Evolutionary conservation across 768 basidiomycete species (phyloP), one percentile per base, ranked within the genome.

Genomic region (Cyclocybe cylindracea): DNA sequence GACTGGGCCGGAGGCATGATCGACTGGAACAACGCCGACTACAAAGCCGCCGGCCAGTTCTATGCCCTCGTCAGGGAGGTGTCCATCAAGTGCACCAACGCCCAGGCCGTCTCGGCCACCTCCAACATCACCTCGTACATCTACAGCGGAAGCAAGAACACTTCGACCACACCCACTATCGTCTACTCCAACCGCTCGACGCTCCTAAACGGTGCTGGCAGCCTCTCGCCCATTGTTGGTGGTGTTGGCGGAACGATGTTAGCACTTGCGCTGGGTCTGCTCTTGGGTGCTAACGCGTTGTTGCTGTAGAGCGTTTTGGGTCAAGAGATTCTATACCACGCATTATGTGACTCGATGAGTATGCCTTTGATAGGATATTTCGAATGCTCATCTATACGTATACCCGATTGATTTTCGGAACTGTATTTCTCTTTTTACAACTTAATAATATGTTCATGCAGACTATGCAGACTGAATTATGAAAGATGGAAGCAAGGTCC

Each of bases 1-100:
- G 60, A 80, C 49, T 95, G 92, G 91, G 78, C 84, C 11, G 89
- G 89, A 55, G 91, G 85, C 39, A 77, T 89, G 82, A 90, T 92
- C 70, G 72, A 91, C 73, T 94, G 87, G 86, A 60, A 73, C 14
- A 83, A 93, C 65, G 82, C 88, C 32, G 91, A 94, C 67, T 94
- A 91, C 67, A 51, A 69, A 45, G 65, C 86, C 10, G 84, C 88
- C 14, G 87, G 89, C 40, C 85, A 91, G 64, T 91, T 89, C 67
- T 87, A 86, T 58, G 79, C 83, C 6, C 71, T 82, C 55, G 73
- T 87, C 55, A 69, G 82, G 58, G 83, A 82, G 4, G 77, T 91
- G 46, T 72, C 79, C 16, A 71, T 92, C 61, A 75, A 80, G 54
- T 91, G 90, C 67, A 71, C 77, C 5, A 84, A 86, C 58, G 69